A percentile compares a stretch with the other conserved stretches of the same genome.
phyloP scores from a whole-genome alignment of 306 rosid species.

The Cucurbita ficifolia region DNA sequence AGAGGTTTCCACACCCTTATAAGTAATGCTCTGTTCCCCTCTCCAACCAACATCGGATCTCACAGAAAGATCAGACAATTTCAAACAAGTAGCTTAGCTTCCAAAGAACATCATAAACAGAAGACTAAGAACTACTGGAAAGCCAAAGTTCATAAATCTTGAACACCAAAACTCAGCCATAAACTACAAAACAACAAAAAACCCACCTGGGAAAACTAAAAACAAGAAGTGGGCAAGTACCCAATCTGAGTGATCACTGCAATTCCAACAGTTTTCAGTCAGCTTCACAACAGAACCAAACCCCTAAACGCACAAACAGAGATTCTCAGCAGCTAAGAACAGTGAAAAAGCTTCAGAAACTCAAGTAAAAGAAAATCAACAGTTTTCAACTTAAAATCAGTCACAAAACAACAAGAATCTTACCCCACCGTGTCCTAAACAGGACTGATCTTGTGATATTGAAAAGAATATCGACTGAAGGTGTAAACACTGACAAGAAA shows the following conservation, averaged over 20 bases:
- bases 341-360: background rate
- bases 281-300: conserved; percentile 8
- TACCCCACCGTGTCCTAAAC: background rate
- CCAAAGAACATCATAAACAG: background rate
- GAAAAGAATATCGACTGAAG: background rate
- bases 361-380: conserved; percentile 20
- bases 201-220: conserved; percentile 8
- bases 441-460: background rate
- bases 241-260: background rate
- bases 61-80: background rate
- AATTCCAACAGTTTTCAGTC: background rate
- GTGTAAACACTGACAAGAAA: background rate
- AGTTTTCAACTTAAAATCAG: background rate
- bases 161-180: background rate
- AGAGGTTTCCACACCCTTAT: too few species aligned
- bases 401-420: background rate
- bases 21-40: too few species aligned
- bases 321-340: too few species aligned
- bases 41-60: too few species aligned
- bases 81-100: background rate
- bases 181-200: background rate
- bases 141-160: background rate
- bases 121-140: background rate
- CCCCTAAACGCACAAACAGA: background rate
- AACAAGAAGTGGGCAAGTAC: conserved; percentile 5